Conservation (phyloP, 495 filamentous ascomycete genomes). For the Penicillium cataractarum region DNA sequence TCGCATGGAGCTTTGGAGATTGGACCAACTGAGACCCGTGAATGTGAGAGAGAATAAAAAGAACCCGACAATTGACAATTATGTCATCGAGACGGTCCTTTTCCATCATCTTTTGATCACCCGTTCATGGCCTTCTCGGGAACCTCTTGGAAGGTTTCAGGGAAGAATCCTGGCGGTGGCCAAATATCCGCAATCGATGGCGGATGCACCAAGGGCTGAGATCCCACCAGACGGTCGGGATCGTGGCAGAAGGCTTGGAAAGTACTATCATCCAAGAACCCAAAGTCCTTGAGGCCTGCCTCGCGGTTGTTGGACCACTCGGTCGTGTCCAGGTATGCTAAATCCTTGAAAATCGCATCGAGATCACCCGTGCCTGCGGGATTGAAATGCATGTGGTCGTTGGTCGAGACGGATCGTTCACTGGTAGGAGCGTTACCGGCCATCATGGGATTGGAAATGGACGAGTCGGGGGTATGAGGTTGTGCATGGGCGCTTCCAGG, state of each 20-base stretch:
- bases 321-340: constrained; percentile 63
- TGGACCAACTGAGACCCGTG: no score
- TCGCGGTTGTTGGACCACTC: constrained; percentile 58
- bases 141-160: constrained; percentile 46
- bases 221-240: constrained; percentile 50
- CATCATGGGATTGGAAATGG: constrained; percentile 32
- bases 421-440: constrained; percentile 15
- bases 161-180: constrained; percentile 53
- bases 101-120: constrained; percentile 21
- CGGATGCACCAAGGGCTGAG: constrained; percentile 47
- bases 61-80: constrained; percentile 9
- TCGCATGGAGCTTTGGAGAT: background rate
- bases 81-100: background rate
- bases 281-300: constrained; percentile 60
- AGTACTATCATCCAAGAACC: constrained; percentile 57
- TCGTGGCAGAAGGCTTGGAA: constrained; percentile 59
- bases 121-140: constrained; percentile 32
- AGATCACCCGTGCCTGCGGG: constrained; percentile 39
- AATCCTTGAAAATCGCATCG: constrained; percentile 64
- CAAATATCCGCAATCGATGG: constrained; percentile 52
- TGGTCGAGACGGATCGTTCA: constrained; percentile 25
- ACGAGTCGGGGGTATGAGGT: constrained; percentile 38
- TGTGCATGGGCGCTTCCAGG: constrained; percentile 27
- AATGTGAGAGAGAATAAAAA: no score
- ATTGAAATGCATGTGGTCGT: constrained; percentile 21